These are phyloP conservation scores for Blepharisma undulans DNA, from an alignment of 169 alveolate genomes.

Conservation along the genomic window DNA sequence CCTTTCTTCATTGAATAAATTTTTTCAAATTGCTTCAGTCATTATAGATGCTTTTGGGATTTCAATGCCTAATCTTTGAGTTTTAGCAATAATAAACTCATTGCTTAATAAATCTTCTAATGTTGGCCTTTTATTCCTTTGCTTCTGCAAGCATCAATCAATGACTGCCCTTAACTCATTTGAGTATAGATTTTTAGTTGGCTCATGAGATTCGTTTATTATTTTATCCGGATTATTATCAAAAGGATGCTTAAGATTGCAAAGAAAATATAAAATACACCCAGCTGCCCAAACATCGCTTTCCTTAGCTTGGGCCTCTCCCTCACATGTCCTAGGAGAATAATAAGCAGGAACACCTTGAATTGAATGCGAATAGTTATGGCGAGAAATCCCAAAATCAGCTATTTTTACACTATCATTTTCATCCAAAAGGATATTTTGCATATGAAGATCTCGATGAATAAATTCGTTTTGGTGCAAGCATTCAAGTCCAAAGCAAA, in stretches of 20 bases:
- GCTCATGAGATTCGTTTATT: too few relatives aligned
- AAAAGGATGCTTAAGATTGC: slow-evolving; percentile 78
- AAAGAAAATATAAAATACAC: slow-evolving; percentile 76
- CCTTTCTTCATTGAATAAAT: too few relatives aligned
- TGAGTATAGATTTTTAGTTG: too few relatives aligned
- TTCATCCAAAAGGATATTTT: background rate
- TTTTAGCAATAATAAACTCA: too few relatives aligned
- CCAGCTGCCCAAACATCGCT: slow-evolving; percentile 89
- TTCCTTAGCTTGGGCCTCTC: slow-evolving; percentile 81
- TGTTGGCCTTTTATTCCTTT: too few relatives aligned
- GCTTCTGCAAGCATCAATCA: too few relatives aligned
- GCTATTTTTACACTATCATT: slow-evolving; percentile 64
- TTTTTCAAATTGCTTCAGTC: too few relatives aligned
- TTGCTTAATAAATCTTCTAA: too few relatives aligned
- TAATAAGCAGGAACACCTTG: slow-evolving; percentile 86
- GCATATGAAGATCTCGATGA: background rate
- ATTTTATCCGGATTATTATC: too few relatives aligned
- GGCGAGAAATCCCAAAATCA: slow-evolving; percentile 87
- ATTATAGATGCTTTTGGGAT: too few relatives aligned
- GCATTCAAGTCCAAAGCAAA: background rate
- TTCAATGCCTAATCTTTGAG: too few relatives aligned
- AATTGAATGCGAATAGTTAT: slow-evolving; percentile 70
- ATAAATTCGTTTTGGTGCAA: background rate
- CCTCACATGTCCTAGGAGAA: slow-evolving; percentile 80
- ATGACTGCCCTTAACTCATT: too few relatives aligned